Evolutionary conservation across 73 alveolate species (phyloP).

Genomic region (Durusdinium trenchii): DNA sequence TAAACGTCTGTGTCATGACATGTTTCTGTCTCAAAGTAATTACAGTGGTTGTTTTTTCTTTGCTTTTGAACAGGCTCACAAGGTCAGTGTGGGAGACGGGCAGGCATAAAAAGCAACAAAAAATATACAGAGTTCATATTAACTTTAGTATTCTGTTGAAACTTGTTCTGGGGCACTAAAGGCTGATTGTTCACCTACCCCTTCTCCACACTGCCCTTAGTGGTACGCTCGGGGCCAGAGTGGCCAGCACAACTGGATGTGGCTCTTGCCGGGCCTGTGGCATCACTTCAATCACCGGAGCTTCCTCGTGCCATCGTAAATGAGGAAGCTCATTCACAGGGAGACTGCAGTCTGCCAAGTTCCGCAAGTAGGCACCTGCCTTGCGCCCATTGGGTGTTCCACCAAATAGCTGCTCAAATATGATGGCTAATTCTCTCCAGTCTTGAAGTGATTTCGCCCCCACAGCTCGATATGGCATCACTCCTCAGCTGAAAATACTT

Average conservation of each 20-base stretch:
- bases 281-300: background rate
- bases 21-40: background rate
- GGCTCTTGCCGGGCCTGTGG: background rate
- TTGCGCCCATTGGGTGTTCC: background rate
- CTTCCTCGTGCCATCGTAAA: background rate
- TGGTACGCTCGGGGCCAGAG: background rate
- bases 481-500: background rate
- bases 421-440: background rate
- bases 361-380: background rate
- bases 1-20: background rate
- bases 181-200: too few species aligned
- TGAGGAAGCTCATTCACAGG: background rate
- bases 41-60: background rate
- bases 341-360: background rate
- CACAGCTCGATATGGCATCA: background rate
- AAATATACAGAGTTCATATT: background rate
- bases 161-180: background rate
- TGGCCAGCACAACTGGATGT: background rate
- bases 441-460: background rate
- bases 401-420: background rate
- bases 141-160: background rate
- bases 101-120: background rate
- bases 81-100: too few species aligned
- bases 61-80: too few species aligned
- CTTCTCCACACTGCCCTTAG: background rate